Evolutionary conservation across 176 grass and related monocot genomes (phyloP), one percentile per base, ranked within the genome.

Genomic region (Hyparrhenia diplandra): DNA sequence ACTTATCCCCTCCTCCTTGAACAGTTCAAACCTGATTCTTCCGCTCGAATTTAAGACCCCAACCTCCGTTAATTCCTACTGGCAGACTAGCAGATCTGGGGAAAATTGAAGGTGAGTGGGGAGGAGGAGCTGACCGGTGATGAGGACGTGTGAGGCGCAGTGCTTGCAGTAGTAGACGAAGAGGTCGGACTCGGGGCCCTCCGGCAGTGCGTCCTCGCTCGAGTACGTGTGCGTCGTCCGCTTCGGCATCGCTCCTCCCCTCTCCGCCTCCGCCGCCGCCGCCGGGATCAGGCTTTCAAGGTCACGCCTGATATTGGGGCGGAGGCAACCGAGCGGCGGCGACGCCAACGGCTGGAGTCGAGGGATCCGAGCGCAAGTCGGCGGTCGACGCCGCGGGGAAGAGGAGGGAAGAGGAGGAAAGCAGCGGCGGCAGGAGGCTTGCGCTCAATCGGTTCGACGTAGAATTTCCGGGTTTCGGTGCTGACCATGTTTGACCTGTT

Each of bases 131-230:
- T 27, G 61, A 92, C 92, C 95, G 31, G 92, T 94, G 86, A 98
- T 98, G 78, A 98, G 95, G 49, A 98, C 92, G 64, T 94, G 95
- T 23, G 95, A 98, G 84, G 89, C 88, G 79, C 92, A 98, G 88
- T 94, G 88, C 84, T 91, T 98, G 95, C 95, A 98, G 79, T 98
- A 94, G 90, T 98, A 98, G 66, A 98, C 90, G 90, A 98, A 94
- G 83, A 94, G 90, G 49, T 98, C 95, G 70, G 95, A 94, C 36
- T 98, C 90, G 54, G 95, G 95, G 27, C 95, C 95, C 64, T 98
- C 95, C 52, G 85, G 84, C 74, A 89, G 86, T 13, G 95, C 95
- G 43, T 98, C 92, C 84, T 94, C 92, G 90, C 95, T 98, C n/a
- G 95, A 98, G 86, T 98, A 98, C 27, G 95, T 98, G 92, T 98